Evolutionary conservation across 306 rosid genomes (phyloP).

Genomic region (Vigna angularis): DNA sequence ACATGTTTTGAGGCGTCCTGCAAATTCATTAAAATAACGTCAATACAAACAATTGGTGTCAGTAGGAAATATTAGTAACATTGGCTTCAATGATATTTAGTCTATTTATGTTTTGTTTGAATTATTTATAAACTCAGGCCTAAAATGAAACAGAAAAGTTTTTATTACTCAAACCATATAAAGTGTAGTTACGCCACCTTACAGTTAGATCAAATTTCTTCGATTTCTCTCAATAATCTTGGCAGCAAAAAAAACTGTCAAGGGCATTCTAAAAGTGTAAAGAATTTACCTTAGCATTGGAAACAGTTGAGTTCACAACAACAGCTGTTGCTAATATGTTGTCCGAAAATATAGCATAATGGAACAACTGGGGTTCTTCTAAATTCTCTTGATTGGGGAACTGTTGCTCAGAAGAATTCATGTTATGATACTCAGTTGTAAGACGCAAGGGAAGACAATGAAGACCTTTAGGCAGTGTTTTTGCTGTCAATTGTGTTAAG

Average conservation of each 20-base stretch:
- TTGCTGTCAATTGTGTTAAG: slow-evolving; percentile 93
- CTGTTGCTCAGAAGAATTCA: slow-evolving; percentile 76
- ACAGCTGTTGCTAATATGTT: slow-evolving; percentile 91
- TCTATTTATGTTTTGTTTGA: background rate
- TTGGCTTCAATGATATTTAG: background rate
- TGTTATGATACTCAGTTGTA: slow-evolving; percentile 81
- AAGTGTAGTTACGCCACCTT: slow-evolving; percentile 12
- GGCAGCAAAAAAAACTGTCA: slow-evolving; percentile 4
- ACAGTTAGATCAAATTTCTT: slow-evolving; percentile 4
- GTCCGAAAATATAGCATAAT: slow-evolving; percentile 93
- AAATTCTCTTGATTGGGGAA: slow-evolving; percentile 83
- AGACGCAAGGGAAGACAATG: slow-evolving; percentile 99
- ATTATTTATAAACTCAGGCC: background rate
- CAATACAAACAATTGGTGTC: slow-evolving; percentile 33
- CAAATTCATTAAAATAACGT: slow-evolving; percentile 40
- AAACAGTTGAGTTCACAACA: slow-evolving; percentile 86
- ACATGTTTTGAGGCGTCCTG: slow-evolving; percentile 91
- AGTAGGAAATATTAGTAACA: slow-evolving; percentile 34
- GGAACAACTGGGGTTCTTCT: slow-evolving; percentile 78
- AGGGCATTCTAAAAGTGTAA: slow-evolving; percentile 2
- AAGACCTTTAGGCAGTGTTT: slow-evolving; percentile 96
- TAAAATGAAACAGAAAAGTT: slow-evolving; percentile 8
- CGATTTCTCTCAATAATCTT: slow-evolving; percentile 10
- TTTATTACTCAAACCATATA: background rate
- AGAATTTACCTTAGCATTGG: slow-evolving; percentile 71